Conservation (phyloP, 176 grass and related monocot genomes). For the Luzula sylvatica region DNA sequence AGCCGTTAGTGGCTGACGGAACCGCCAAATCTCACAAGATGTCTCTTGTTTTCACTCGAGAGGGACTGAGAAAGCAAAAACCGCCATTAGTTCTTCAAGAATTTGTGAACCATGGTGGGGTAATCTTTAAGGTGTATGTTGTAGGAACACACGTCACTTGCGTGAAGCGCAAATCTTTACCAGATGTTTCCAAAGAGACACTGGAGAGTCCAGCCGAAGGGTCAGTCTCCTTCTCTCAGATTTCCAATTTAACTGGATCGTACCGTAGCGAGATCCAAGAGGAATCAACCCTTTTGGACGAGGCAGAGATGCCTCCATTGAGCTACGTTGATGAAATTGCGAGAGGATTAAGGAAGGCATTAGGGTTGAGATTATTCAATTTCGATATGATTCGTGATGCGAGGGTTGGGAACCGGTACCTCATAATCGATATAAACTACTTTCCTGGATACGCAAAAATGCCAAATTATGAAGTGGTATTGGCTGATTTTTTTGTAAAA, state of each 20-base stretch:
- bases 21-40: constrained; percentile 79
- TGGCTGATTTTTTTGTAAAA: constrained; percentile 69
- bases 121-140: constrained; percentile 95
- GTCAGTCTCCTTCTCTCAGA: constrained; percentile 73
- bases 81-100: constrained; percentile 89
- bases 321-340: constrained; percentile 59
- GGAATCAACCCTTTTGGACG: constrained; percentile 38
- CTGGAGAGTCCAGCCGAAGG: constrained; percentile 40
- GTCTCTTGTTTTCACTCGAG: constrained; percentile 62
- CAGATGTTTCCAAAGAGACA: constrained; percentile 50
- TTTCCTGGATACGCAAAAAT: constrained; percentile 90
- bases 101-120: constrained; percentile 92
- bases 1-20: constrained; percentile 76
- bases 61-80: constrained; percentile 57
- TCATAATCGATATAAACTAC: constrained; percentile 95
- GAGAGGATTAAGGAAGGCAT: constrained; percentile 41
- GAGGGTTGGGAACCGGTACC: constrained; percentile 52
- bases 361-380: constrained; percentile 81
- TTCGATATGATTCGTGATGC: constrained; percentile 85
- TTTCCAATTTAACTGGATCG: constrained; percentile 47
- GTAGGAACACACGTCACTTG: constrained; percentile 67
- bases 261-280: constrained; percentile 33
- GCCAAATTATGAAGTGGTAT: constrained; percentile 59
- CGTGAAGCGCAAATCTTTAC: constrained; percentile 82
- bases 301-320: constrained; percentile 48